These are phyloP conservation scores for Zalerion maritima DNA, from an alignment of 495 filamentous ascomycete species.

Conservation along the genomic window DNA sequence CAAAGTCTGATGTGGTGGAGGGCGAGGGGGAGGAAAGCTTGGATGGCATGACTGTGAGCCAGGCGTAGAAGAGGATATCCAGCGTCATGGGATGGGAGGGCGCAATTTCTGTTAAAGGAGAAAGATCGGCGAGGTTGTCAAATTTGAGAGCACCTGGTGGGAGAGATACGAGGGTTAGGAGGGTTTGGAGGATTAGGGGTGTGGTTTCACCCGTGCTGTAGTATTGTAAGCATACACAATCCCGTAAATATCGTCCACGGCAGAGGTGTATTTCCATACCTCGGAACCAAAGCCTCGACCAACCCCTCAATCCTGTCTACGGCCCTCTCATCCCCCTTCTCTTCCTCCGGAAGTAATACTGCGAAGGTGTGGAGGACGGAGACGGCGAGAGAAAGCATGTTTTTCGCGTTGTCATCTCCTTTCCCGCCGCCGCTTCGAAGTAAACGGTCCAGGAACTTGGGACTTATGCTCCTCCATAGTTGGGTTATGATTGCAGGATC, in stretches of 20 bases:
- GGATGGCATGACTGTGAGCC: constrained; percentile 23
- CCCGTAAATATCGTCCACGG: neutral
- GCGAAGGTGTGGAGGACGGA: constrained; percentile 44
- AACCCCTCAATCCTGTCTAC: constrained; percentile 34
- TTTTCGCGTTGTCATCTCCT: constrained; percentile 22
- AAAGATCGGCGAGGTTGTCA: constrained; percentile 23
- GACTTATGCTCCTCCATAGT: constrained; percentile 41
- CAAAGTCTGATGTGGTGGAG: constrained; percentile 10
- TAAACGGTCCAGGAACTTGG: constrained; percentile 45
- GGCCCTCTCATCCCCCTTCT: constrained; percentile 26
- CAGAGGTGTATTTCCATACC: constrained; percentile 24
- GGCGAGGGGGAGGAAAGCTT: too few species aligned
- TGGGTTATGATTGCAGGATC: constrained; percentile 19
- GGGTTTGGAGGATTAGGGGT: constrained; percentile 35
- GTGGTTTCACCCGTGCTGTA: constrained; percentile 36
- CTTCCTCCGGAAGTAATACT: constrained; percentile 30
- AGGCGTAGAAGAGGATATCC: constrained; percentile 36
- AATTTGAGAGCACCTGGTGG: constrained; percentile 32
- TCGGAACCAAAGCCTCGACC: constrained; percentile 31
- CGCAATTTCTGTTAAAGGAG: constrained; percentile 35
- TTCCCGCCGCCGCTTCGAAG: constrained; percentile 31
- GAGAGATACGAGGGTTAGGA: constrained; percentile 32
- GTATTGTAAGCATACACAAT: constrained; percentile 12
- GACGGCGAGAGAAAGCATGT: constrained; percentile 48
- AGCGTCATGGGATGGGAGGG: constrained; percentile 35